These are phyloP conservation scores for Populus simonii DNA, from an alignment of 345 rosid genomes.

Conservation along the genomic window DNA sequence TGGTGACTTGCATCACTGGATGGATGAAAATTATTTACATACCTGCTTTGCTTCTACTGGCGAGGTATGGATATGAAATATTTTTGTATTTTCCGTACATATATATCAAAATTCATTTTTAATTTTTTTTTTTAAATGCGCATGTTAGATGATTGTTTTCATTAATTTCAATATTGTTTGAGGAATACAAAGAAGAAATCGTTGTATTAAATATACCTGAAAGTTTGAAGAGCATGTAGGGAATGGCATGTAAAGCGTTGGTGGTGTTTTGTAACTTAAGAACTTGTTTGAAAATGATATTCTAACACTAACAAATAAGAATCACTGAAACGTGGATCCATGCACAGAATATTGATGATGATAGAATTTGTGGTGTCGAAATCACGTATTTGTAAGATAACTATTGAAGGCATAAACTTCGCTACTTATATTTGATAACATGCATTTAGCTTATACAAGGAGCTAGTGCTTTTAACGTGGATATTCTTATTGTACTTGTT, in stretches of 20 bases:
- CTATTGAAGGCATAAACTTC: neutral
- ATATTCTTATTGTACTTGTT: too few species aligned
- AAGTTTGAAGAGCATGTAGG: neutral
- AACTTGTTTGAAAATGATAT: neutral
- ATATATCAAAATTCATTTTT: neutral
- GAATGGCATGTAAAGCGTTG: neutral
- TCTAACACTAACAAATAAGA: neutral
- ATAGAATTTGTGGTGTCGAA: neutral
- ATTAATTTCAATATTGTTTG: neutral
- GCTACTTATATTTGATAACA: too few species aligned
- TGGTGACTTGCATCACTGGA: conserved; percentile 97
- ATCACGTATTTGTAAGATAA: neutral
- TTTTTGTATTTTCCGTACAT: neutral
- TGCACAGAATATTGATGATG: neutral
- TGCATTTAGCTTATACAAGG: too few species aligned
- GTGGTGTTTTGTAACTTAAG: neutral
- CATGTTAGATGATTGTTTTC: neutral
- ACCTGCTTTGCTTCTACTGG: conserved; percentile 65
- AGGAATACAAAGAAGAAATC: neutral
- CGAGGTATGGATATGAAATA: conserved; percentile 49
- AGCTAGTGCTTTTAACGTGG: too few species aligned
- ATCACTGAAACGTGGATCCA: neutral
- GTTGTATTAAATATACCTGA: neutral
- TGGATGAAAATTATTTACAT: conserved; percentile 89
- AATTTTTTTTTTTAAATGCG: neutral